Base-by-base conservation (phyloP, 2,329 filamentous ascomycete genomes). In the Hypoxylon sp. region DNA sequence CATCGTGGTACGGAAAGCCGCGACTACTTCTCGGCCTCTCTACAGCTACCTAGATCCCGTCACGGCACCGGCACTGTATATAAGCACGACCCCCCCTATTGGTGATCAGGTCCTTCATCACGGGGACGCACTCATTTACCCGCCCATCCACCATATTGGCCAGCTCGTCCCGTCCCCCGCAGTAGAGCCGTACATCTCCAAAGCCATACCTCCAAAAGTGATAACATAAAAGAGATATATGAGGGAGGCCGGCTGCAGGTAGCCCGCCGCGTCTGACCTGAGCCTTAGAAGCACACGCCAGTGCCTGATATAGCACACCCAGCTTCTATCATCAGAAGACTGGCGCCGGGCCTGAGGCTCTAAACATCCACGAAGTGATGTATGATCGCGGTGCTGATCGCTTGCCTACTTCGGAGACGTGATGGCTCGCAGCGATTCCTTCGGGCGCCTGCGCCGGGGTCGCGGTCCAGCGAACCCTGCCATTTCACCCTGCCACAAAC, bases 401-500 rank as follows among this genome's bases (percentile, higher is more conserved):
- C 62, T 60, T 60, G 64, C 59, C 56, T 67, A 61, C 65, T 56
- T 63, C 50, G 57, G 63, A 48, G 37, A 58, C 48, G 66, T 55
- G 56, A 60, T 63, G 63, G 41, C 49, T 53, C 49, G 37, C 48
- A 59, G 50, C 48, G 46, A 45, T 45, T 60, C 50, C 58, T 62
- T 51, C 41, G 43, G 52, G 55, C 52, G 57, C 53, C 54, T 56
- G 60, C 53, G 58, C 61, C 56, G 62, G 55, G 54, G 62, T 52
- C 47, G 31, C 60, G 63, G 63, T 45, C 56, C 60, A 48, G 50
- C 48, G 9, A 50, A 61, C 63, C 66, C 60, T 60, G 63, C 29
- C 57, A 65, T 68, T 69, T 68, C 67, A 67, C 61, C 55, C 51
- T 55, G 55, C 59, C 55, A 60, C 59, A 53, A 57, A 50, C 56